These are phyloP conservation scores for Aspergillus versicolor DNA, from an alignment of 2,329 filamentous ascomycete genomes.

Conservation along the genomic window DNA sequence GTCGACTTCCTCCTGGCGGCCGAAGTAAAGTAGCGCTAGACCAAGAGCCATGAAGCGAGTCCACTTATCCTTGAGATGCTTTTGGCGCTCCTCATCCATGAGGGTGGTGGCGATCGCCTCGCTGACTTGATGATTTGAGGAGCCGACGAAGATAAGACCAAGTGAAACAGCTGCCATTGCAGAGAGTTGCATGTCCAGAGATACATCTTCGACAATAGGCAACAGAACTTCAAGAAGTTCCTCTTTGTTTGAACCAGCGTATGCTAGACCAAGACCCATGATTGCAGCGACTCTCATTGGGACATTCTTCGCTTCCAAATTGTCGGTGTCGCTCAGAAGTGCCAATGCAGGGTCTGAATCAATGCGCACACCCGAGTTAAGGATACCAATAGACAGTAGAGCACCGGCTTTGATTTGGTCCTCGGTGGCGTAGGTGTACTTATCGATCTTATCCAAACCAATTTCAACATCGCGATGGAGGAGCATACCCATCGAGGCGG, in stretches of 20 bases:
- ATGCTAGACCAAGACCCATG: conserved; percentile 93
- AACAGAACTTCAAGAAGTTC: conserved; percentile 82
- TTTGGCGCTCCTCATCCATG: conserved; percentile 87
- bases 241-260: conserved; percentile 90
- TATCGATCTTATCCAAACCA: conserved; percentile 90
- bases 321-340: conserved; percentile 75
- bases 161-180: conserved; percentile 92
- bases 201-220: conserved; percentile 81
- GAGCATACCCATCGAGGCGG: conserved; percentile 88
- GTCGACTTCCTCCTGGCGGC: conserved; percentile 97
- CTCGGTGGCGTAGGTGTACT: conserved; percentile 83
- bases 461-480: conserved; percentile 92
- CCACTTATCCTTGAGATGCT: conserved; percentile 96
- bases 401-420: conserved; percentile 87
- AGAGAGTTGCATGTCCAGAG: conserved; percentile 88
- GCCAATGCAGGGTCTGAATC: conserved; percentile 90
- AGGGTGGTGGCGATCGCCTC: conserved; percentile 90
- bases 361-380: conserved; percentile 86
- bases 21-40: conserved; percentile 90
- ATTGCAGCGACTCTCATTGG: conserved; percentile 80
- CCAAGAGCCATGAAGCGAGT: conserved; percentile 94
- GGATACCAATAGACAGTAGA: conserved; percentile 88
- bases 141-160: conserved; percentile 89
- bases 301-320: conserved; percentile 74
- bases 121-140: conserved; percentile 84